A percentile compares a stretch with the other conserved stretches of the same genome.
Evolutionary conservation across 768 basidiomycete genomes (phyloP).

Genomic region (Kwoniella dendrophila): DNA sequence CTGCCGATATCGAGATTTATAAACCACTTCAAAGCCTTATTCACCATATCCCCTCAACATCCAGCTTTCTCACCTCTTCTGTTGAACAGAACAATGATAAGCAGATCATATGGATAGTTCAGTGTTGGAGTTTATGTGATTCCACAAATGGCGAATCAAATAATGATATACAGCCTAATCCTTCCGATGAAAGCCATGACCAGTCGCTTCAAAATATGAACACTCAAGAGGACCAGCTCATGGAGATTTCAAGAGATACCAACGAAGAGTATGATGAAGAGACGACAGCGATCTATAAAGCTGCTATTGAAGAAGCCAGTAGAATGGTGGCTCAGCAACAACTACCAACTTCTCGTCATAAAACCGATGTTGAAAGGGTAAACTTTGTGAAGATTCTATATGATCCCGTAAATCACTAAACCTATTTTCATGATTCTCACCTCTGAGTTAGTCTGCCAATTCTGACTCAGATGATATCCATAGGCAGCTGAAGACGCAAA

Average conservation of each 20-base stretch:
- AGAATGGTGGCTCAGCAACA: background rate
- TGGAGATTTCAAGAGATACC: background rate
- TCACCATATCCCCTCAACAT: background rate
- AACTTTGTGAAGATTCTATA: background rate
- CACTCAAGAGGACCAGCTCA: background rate
- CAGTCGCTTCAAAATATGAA: background rate
- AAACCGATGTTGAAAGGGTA: background rate
- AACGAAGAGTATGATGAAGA: background rate
- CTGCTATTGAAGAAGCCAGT: background rate
- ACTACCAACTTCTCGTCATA: background rate
- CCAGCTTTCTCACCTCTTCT: background rate
- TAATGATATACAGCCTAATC: too few species aligned
- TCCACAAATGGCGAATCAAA: too few species aligned
- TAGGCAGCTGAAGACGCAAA: too few species aligned
- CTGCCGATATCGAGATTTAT: too few species aligned
- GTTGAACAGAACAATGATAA: background rate
- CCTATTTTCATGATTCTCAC: too few species aligned
- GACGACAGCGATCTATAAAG: background rate
- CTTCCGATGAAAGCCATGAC: too few species aligned
- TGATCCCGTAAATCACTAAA: background rate
- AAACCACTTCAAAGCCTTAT: background rate
- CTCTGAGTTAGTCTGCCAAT: too few species aligned
- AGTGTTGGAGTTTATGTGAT: background rate
- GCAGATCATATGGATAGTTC: background rate
- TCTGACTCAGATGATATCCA: too few species aligned